Evolutionary conservation across 2,329 filamentous ascomycete species (phyloP), one percentile per base, ranked within the genome.

Genomic region (Corniculantispora saksenae): DNA sequence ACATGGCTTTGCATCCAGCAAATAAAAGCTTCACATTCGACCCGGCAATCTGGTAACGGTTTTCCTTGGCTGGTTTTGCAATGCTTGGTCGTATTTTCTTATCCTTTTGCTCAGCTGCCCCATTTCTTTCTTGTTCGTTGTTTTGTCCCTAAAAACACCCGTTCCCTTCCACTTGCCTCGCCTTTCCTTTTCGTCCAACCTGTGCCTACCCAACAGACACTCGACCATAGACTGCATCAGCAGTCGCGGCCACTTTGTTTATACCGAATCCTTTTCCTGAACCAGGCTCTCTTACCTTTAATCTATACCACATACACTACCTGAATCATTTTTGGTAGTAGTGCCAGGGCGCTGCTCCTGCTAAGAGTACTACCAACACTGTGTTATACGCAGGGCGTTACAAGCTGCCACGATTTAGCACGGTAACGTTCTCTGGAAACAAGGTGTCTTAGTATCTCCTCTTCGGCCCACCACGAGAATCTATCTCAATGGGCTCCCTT

Each of bases 401-500:
- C 23, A 35, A 27, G 50, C 29, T 21, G 47, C 48, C 47, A 61
- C 53, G 23, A 10, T 45, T 35, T 27, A 35, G 48, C 35, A 53
- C 48, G 29, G n/a, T 38, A 27, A 19, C 29, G 13, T 17, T 43
- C 9, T 53, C 19, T 32, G 12, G 12, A 15, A 45, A 17, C n/a
- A 25, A 23, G 25, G 48, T 45, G 38, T 17, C 59, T 32, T 61
- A 48, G 29, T 38, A 45, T 61, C 25, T 17, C 23, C 15, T 35
- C 48, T 23, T 54, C 23, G n/a, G 25, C 23, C 19, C 21, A n/a
- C 32, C 10, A 3, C 47, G n/a, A 27, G 3, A 21, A 29, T 38
- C 19, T 25, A 70, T 79, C 75, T 80, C 83, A 83, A 87, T 86
- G 84, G 84, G 83, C 79, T 80, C 83, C 79, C 74, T 82, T 80